Evolutionary conservation across 345 rosid genomes (phyloP).

Genomic region (Pistacia atlantica): DNA sequence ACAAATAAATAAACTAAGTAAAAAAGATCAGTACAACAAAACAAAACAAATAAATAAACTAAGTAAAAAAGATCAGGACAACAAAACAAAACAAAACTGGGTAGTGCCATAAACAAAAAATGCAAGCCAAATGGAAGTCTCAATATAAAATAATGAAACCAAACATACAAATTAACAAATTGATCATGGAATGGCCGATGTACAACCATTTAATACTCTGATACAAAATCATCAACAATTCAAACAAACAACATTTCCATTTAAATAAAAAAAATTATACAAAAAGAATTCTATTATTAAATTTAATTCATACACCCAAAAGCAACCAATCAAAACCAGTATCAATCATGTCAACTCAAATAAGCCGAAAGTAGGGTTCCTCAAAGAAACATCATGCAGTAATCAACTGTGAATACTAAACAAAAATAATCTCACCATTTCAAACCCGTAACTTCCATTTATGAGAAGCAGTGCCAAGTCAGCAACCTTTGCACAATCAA

Average conservation of each 20-base stretch:
- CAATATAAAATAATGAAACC: background rate
- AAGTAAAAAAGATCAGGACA: background rate
- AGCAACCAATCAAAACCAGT: background rate
- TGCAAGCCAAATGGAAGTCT: background rate
- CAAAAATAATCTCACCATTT: background rate
- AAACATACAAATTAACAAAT: background rate
- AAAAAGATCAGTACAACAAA: too few species aligned
- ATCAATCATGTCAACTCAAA: background rate
- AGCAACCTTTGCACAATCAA: too few species aligned
- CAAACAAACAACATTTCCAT: background rate
- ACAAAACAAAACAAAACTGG: background rate
- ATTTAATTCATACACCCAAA: background rate
- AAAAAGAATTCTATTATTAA: background rate
- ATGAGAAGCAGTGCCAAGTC: too few species aligned
- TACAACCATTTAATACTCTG: background rate
- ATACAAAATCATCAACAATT: background rate
- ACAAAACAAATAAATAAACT: too few species aligned
- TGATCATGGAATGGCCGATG: background rate
- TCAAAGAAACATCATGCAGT: too few species aligned
- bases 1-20: too few species aligned
- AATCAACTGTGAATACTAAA: background rate
- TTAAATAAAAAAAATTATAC: background rate
- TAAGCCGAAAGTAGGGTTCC: too few species aligned
- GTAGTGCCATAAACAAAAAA: background rate
- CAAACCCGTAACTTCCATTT: too few species aligned